Evolutionary conservation across 1,284 basidiomycete genomes (phyloP).

Genomic region (Ustilago esculenta): DNA sequence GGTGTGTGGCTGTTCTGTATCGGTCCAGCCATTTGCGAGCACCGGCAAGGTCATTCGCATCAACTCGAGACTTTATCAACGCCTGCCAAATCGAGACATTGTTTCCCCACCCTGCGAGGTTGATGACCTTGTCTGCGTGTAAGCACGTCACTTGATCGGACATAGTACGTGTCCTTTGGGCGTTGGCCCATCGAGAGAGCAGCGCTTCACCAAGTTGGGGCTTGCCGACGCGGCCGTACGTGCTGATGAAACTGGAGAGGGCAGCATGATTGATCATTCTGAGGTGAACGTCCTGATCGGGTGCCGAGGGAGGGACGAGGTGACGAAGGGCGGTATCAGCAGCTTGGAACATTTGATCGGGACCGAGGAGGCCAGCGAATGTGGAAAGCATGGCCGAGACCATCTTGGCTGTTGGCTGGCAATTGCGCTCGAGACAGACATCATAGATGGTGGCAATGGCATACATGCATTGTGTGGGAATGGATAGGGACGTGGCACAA

Average conservation of each 20-base stretch:
- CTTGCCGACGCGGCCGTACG: constrained; percentile 9
- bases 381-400: constrained; percentile 31
- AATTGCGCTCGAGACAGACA: constrained; percentile 6
- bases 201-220: constrained; percentile 24
- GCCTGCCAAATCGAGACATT: constrained; percentile 28
- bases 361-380: constrained; percentile 6
- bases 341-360: constrained; percentile 13
- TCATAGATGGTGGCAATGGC: constrained; percentile 45
- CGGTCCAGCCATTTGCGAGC: constrained; percentile 34
- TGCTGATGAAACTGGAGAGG: constrained; percentile 21
- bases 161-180: too few species aligned
- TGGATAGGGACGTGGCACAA: constrained; percentile 21
- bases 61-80: constrained; percentile 23
- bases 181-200: constrained; percentile 21
- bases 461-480: constrained; percentile 38
- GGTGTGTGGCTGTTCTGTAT: constrained; percentile 12
- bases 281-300: not conserved
- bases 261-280: constrained; percentile 19
- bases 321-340: constrained; percentile 4
- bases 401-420: constrained; percentile 20
- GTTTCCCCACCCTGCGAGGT: constrained; percentile 31
- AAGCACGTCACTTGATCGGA: too few species aligned
- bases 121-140: constrained; percentile 6
- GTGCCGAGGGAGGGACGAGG: constrained; percentile 1
- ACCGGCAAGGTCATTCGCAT: constrained; percentile 12